Percentiles rank a stretch among this genome's conserved stretches.
Evolutionary conservation across 164 flowering plant genomes (phyloP).

Genomic region (Taxillus chinensis): DNA sequence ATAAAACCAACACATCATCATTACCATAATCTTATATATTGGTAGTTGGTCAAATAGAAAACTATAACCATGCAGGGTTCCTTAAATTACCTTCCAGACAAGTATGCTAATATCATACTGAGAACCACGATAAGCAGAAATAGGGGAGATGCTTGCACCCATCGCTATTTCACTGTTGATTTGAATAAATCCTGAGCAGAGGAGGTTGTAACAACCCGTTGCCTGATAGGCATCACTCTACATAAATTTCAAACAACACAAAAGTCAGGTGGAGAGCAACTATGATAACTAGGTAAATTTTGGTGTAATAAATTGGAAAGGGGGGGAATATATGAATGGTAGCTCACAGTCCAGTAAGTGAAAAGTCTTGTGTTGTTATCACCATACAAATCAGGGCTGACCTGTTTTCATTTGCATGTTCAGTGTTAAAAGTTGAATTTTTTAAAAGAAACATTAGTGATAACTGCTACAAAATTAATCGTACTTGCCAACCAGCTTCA

Average conservation of each 20-base stretch:
- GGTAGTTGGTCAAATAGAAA: too few relatives aligned
- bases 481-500: constrained; percentile 97
- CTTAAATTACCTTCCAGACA: constrained; percentile 73
- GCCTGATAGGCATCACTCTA: constrained; percentile 95
- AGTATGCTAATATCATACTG: constrained; percentile 79
- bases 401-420: constrained; percentile 35
- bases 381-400: constrained; percentile 90
- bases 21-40: too few relatives aligned
- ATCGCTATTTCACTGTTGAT: constrained; percentile 74
- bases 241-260: not conserved
- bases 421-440: not conserved
- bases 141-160: constrained; percentile 86
- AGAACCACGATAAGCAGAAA: constrained; percentile 52
- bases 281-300: not conserved
- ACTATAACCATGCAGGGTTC: not conserved
- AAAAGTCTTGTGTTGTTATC: constrained; percentile 88
- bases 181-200: constrained; percentile 92
- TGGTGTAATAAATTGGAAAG: not conserved
- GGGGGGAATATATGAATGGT: not conserved
- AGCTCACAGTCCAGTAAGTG: constrained; percentile 94
- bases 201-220: constrained; percentile 87
- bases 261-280: too few relatives aligned
- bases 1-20: too few relatives aligned
- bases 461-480: not conserved
- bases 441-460: not conserved